Evolutionary conservation across 1,284 basidiomycete species (phyloP).

Genomic region (Vanrija humicola): DNA sequence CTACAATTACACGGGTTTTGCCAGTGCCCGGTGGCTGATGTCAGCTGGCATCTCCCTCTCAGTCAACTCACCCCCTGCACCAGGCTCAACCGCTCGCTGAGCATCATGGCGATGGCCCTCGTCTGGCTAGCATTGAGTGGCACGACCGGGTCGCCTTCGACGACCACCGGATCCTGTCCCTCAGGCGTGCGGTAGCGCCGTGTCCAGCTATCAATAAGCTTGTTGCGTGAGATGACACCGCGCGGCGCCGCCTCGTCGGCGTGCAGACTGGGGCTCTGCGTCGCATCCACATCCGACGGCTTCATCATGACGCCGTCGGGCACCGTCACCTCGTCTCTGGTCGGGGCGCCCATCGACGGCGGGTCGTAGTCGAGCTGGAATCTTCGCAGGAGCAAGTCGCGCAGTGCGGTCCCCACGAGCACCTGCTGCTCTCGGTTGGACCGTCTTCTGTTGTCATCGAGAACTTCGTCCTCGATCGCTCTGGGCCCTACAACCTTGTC

Average conservation of each 20-base stretch:
- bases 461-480: conserved; percentile 7
- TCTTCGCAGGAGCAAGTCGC: conserved; percentile 60
- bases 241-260: conserved; percentile 3
- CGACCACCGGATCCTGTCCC: conserved; percentile 55
- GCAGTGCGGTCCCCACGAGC: conserved; percentile 63
- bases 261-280: conserved; percentile 16
- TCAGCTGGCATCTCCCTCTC: conserved; percentile 1
- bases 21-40: conserved; percentile 87
- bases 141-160: conserved; percentile 77
- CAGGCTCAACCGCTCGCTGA: conserved; percentile 70
- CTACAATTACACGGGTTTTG: conserved; percentile 88
- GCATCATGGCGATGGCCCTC: conserved; percentile 79
- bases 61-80: conserved; percentile 72
- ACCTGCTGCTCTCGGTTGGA: conserved; percentile 53
- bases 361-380: conserved; percentile 50
- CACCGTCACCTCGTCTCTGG: conserved; percentile 13
- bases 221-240: conserved; percentile 64
- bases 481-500: background rate
- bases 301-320: conserved; percentile 16
- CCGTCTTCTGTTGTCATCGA: conserved; percentile 21
- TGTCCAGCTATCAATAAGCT: conserved; percentile 72
- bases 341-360: conserved; percentile 9
- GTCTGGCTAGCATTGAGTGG: conserved; percentile 74
- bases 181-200: conserved; percentile 59
- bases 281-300: conserved; percentile 38